Evolutionary conservation across 148 eudicot species (phyloP).

Genomic region (Amaranthus hypochondriacus): DNA sequence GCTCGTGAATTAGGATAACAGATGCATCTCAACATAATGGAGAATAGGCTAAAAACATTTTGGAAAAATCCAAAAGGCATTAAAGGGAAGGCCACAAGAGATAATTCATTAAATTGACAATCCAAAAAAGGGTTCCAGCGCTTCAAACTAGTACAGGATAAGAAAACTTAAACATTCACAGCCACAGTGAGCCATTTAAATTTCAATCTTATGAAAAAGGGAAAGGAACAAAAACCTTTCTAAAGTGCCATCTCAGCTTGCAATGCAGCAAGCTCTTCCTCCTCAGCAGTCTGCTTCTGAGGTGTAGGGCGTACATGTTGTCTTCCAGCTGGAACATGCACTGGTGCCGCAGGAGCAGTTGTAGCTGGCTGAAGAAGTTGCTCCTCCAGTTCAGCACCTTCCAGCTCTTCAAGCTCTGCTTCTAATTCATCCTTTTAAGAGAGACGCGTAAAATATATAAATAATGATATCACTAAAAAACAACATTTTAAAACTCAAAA

Average conservation of each 20-base stretch:
- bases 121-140: not conserved
- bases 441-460: not conserved
- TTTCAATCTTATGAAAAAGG: not conserved
- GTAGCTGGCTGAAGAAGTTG: conserved; percentile 64
- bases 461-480: not conserved
- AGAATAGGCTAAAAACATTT: not conserved
- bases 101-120: no score
- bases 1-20: not conserved
- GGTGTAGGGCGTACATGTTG: conserved; percentile 41
- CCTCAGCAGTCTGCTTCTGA: conserved; percentile 47
- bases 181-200: not conserved
- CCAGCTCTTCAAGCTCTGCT: conserved; percentile 68
- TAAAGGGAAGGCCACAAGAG: not conserved
- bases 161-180: not conserved
- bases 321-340: conserved; percentile 39
- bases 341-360: conserved; percentile 42
- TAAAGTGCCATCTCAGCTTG: conserved; percentile 63
- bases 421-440: conserved; percentile 52
- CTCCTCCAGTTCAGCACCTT: conserved; percentile 63
- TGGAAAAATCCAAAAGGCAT: not conserved
- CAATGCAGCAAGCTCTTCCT: conserved; percentile 61
- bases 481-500: not conserved
- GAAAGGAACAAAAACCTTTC: conserved; percentile 19
- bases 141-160: not conserved
- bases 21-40: not conserved